These are phyloP conservation scores for Sparassis latifolia DNA, from an alignment of 1,284 basidiomycete species.

Conservation along the genomic window DNA sequence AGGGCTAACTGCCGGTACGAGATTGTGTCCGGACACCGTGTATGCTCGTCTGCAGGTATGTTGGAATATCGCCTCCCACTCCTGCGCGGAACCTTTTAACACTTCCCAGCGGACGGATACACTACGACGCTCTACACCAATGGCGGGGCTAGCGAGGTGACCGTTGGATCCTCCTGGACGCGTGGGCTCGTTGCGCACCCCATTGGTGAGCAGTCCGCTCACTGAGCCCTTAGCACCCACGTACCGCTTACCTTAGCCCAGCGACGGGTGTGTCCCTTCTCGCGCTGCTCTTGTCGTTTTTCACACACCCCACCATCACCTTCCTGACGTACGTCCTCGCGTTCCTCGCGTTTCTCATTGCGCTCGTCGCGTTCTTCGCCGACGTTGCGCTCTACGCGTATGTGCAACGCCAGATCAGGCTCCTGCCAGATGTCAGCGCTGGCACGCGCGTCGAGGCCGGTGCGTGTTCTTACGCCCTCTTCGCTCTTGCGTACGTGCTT, in stretches of 20 bases:
- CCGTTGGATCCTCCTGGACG: conserved; percentile 57
- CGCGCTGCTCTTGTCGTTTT: conserved; percentile 57
- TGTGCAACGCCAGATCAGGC: conserved; percentile 47
- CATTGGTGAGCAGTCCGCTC: conserved; percentile 44
- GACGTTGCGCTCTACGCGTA: conserved; percentile 69
- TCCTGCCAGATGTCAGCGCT: conserved; percentile 36
- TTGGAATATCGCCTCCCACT: neutral
- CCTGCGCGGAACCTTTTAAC: conserved; percentile 3
- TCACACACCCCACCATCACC: conserved; percentile 50
- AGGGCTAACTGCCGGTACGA: conserved; percentile 55
- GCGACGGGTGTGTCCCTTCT: conserved; percentile 58
- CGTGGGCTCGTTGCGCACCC: conserved; percentile 68
- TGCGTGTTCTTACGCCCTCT: conserved; percentile 23
- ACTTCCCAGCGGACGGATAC: conserved; percentile 46
- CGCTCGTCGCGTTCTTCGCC: conserved; percentile 64
- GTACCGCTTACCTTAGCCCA: conserved; percentile 21
- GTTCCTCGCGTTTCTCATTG: conserved; percentile 59
- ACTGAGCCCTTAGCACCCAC: conserved; percentile 1
- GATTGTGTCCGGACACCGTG: conserved; percentile 31
- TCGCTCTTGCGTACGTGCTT: conserved; percentile 2
- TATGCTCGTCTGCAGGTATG: conserved; percentile 38
- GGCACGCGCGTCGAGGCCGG: conserved; percentile 54
- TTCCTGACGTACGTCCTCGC: conserved; percentile 55
- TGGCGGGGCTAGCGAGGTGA: conserved; percentile 28
- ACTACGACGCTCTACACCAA: conserved; percentile 33